phyloP scores from a whole-genome alignment of 352 stramenopile species.

The Globisporangium emineosum region DNA sequence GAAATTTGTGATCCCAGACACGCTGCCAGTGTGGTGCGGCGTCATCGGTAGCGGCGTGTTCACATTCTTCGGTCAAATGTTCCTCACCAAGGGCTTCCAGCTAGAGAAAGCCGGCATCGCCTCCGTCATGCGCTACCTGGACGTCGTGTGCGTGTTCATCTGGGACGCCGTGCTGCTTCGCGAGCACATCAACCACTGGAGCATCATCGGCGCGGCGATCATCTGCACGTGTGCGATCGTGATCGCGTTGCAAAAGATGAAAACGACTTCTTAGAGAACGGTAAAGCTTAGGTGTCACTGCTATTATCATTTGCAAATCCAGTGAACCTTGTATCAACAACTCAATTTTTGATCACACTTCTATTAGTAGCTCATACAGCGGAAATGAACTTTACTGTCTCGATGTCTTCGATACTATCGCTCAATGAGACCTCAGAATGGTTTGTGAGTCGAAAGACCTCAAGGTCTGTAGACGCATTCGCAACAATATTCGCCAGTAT shows the following conservation, averaged over 20 bases:
- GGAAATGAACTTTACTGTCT: too few species aligned
- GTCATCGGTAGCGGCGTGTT: slow-evolving; percentile 61
- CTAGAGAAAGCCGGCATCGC: slow-evolving; percentile 79
- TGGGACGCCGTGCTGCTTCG: slow-evolving; percentile 69
- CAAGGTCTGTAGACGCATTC: too few species aligned
- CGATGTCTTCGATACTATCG: too few species aligned
- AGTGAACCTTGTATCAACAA: background rate
- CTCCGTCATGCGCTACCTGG: slow-evolving; percentile 81
- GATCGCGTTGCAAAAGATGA: slow-evolving; percentile 57
- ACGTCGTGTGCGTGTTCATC: slow-evolving; percentile 82
- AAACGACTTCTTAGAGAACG: too few species aligned
- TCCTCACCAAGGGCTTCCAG: slow-evolving; percentile 80
- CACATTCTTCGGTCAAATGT: slow-evolving; percentile 62
- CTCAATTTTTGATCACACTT: too few species aligned
- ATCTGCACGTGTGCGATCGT: slow-evolving; percentile 61
- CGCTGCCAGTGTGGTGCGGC: slow-evolving; percentile 33
- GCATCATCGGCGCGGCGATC: slow-evolving; percentile 61
- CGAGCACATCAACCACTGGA: slow-evolving; percentile 72
- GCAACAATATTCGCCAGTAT: too few species aligned
- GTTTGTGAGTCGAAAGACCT: too few species aligned
- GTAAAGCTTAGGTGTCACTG: background rate
- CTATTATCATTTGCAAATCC: background rate
- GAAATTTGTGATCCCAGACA: slow-evolving; percentile 42
- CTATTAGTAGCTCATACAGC: too few species aligned
- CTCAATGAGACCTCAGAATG: too few species aligned